phyloP scores from a whole-genome alignment of 1,284 basidiomycete genomes.

The Takashimella koratensis region DNA sequence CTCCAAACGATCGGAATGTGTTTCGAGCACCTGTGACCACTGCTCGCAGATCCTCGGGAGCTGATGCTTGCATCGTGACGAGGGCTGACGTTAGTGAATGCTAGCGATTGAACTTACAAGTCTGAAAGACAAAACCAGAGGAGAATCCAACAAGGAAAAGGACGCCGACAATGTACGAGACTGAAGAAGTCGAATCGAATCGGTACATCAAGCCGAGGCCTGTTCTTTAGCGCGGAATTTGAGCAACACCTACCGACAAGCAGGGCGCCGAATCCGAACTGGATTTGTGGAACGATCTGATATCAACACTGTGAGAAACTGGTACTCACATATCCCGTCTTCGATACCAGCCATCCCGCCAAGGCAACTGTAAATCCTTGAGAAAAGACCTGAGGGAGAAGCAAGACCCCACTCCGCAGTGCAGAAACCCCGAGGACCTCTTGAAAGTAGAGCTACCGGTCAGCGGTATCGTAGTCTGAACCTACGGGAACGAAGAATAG shows the following conservation, averaged over 20 bases:
- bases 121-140: conserved; percentile 29
- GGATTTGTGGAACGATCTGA: conserved; percentile 23
- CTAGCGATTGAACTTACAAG: conserved; percentile 12
- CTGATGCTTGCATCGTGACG: conserved; percentile 31
- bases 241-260: no score
- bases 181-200: no score
- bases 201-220: no score
- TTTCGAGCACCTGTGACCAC: conserved; percentile 25
- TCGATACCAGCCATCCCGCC: conserved; percentile 28
- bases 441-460: conserved; percentile 33
- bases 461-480: no score
- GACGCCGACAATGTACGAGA: conserved; percentile 17
- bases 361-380: conserved; percentile 26
- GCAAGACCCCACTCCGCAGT: conserved; percentile 23
- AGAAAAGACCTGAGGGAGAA: conserved; percentile 31
- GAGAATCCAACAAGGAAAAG: conserved; percentile 31
- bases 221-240: no score
- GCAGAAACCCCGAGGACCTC: conserved; percentile 21
- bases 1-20: conserved; percentile 14
- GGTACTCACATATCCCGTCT: conserved; percentile 14
- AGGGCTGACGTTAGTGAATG: conserved; percentile 21
- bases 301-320: conserved; percentile 25
- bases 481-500: no score
- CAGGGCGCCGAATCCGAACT: conserved; percentile 16
- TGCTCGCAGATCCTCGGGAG: conserved; percentile 22